Evolutionary conservation across 2,329 filamentous ascomycete species (phyloP).

Genomic region (Cladophialophora bantiana): DNA sequence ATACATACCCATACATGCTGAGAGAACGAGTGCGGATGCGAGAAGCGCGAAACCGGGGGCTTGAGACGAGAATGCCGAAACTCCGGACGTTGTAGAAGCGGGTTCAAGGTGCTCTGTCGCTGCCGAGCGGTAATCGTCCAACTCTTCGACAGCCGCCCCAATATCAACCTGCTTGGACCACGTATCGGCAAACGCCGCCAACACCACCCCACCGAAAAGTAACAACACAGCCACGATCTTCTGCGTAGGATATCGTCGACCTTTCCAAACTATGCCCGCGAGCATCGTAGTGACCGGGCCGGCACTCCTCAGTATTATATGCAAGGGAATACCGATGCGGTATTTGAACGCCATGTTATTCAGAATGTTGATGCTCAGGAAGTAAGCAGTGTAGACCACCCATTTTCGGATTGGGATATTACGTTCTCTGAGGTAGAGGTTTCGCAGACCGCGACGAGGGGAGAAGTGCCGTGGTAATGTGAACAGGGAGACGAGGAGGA

Average conservation of each 20-base stretch:
- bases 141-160: conserved; percentile 2
- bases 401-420: conserved; percentile 84
- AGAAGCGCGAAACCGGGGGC: conserved; percentile 76
- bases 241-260: conserved; percentile 77
- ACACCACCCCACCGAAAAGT: conserved; percentile 83
- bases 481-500: conserved; percentile 79
- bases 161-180: conserved; percentile 65
- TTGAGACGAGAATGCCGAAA: conserved; percentile 31
- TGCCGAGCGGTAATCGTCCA: conserved; percentile 1
- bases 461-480: conserved; percentile 81
- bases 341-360: conserved; percentile 99
- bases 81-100: conserved; percentile 29
- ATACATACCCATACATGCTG: conserved; percentile 93
- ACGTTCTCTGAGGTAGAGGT: conserved; percentile 77
- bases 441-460: conserved; percentile 58
- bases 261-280: conserved; percentile 82
- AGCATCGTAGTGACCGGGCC: conserved; percentile 95
- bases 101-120: not conserved
- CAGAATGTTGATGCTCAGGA: conserved; percentile 91
- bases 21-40: conserved; percentile 85
- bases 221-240: conserved; percentile 83
- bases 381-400: conserved; percentile 86
- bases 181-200: conserved; percentile 89
- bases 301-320: conserved; percentile 94
- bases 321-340: conserved; percentile 92